phyloP scores from a whole-genome alignment of 331 rosid genomes.

The Quercus lobata region DNA sequence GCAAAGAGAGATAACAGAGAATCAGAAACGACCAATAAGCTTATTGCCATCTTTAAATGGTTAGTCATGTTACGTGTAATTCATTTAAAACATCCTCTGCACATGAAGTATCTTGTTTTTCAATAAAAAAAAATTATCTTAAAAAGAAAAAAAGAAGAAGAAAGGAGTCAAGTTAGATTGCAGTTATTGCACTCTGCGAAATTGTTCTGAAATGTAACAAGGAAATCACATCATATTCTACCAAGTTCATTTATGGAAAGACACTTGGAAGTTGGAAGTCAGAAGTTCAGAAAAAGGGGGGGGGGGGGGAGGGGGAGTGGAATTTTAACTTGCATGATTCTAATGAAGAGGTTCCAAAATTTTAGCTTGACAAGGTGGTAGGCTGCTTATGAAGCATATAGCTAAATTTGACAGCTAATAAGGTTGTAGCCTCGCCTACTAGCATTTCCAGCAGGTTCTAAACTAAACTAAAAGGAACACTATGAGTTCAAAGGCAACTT shows the following conservation, averaged over 20 bases:
- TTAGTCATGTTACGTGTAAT: background rate
- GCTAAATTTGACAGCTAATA: background rate
- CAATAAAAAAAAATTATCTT: no score
- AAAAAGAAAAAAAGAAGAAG: no score
- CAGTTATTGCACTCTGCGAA: background rate
- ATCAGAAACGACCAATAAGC: background rate
- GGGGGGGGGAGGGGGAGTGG: no score
- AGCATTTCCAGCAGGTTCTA: background rate
- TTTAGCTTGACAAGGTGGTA: background rate
- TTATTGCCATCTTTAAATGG: background rate
- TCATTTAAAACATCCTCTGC: no score
- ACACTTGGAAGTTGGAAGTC: no score
- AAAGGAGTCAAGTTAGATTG: no score
- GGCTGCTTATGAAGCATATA: background rate
- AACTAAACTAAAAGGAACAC: background rate
- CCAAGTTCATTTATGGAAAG: no score
- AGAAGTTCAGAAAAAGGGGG: no score
- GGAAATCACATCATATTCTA: background rate
- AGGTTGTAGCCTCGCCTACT: background rate
- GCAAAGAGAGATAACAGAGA: background rate
- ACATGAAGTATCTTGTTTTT: no score
- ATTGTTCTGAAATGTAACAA: background rate
- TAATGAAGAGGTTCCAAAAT: background rate
- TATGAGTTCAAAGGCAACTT: background rate
- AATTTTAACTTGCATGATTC: no score